Evolutionary conservation across 1,284 basidiomycete genomes (phyloP).

Genomic region (Fomitopsis schrenkii): DNA sequence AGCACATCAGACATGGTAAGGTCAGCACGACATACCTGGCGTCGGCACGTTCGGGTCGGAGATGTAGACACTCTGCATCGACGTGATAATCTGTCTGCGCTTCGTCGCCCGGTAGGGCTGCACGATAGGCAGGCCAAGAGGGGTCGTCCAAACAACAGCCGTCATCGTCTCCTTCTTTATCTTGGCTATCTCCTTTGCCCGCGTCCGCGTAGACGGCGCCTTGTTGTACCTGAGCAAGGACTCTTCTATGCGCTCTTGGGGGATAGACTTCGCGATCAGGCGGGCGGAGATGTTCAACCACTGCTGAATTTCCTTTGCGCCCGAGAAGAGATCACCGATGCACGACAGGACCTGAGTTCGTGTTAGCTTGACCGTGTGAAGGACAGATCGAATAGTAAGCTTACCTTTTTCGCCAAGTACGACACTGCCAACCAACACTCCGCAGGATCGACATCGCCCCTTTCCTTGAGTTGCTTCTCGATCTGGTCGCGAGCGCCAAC

Average conservation of each 20-base stretch:
- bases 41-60: slow-evolving; percentile 81
- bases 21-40: slow-evolving; percentile 43
- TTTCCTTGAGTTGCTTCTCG: slow-evolving; percentile 81
- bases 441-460: slow-evolving; percentile 72
- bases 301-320: slow-evolving; percentile 87
- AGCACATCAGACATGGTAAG: background rate
- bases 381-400: slow-evolving; percentile 11
- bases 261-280: slow-evolving; percentile 87
- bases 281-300: slow-evolving; percentile 87
- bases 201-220: slow-evolving; percentile 12
- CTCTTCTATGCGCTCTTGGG: slow-evolving; percentile 67
- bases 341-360: slow-evolving; percentile 58
- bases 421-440: slow-evolving; percentile 73
- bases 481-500: slow-evolving; percentile 96
- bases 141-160: slow-evolving; percentile 94
- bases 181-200: slow-evolving; percentile 13
- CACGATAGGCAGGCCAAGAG: slow-evolving; percentile 90
- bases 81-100: slow-evolving; percentile 82
- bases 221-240: slow-evolving; percentile 1
- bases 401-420: slow-evolving; percentile 79
- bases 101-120: slow-evolving; percentile 92
- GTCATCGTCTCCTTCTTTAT: slow-evolving; percentile 92
- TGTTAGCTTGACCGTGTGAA: slow-evolving; percentile 1
- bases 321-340: slow-evolving; percentile 92
- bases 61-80: slow-evolving; percentile 91